Percentiles rank a stretch among this genome's conserved stretches.
phyloP scores from a whole-genome alignment of 2,329 filamentous ascomycete species.

The Ceratocystis variospora region DNA sequence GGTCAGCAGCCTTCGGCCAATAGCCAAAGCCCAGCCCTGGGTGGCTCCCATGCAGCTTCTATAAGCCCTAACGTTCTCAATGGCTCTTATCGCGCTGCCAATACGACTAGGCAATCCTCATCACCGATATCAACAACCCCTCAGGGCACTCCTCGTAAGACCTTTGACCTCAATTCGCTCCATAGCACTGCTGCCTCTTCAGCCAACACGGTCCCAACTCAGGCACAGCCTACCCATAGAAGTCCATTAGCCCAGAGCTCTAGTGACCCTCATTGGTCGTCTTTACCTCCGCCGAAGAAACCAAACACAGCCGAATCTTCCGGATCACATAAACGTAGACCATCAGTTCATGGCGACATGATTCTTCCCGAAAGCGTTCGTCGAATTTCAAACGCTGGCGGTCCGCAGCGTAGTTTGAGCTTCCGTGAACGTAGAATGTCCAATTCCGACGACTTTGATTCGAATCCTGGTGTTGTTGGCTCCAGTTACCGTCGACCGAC shows the following conservation, averaged over 20 bases:
- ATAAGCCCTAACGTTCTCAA: background rate
- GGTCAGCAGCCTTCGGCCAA: slow-evolving; percentile 17
- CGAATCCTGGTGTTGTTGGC: background rate
- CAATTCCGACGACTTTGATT: slow-evolving; percentile 3
- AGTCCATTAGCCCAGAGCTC: slow-evolving; percentile 12
- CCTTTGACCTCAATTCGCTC: background rate
- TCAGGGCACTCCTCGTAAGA: slow-evolving; percentile 8
- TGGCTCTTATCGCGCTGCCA: background rate
- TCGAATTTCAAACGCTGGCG: background rate
- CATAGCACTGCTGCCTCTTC: background rate
- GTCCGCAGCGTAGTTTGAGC: slow-evolving; percentile 9
- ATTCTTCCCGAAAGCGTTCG: slow-evolving; percentile 7
- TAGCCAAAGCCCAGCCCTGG: slow-evolving; percentile 7
- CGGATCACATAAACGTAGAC: slow-evolving; percentile 13
- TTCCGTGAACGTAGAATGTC: slow-evolving; percentile 14
- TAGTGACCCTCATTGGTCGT: background rate
- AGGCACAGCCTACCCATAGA: slow-evolving; percentile 1
- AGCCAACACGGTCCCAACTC: slow-evolving; percentile 6
- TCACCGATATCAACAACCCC: slow-evolving; percentile 11
- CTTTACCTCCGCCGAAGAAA: slow-evolving; percentile 8
- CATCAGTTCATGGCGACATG: slow-evolving; percentile 13
- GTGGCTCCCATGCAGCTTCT: background rate
- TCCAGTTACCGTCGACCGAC: slow-evolving; percentile 12
- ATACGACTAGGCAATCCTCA: slow-evolving; percentile 9
- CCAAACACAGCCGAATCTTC: background rate